Evolutionary conservation across 2,329 filamentous ascomycete species (phyloP), one percentile per base, ranked within the genome.

Genomic region (Magnaporthales sp.): DNA sequence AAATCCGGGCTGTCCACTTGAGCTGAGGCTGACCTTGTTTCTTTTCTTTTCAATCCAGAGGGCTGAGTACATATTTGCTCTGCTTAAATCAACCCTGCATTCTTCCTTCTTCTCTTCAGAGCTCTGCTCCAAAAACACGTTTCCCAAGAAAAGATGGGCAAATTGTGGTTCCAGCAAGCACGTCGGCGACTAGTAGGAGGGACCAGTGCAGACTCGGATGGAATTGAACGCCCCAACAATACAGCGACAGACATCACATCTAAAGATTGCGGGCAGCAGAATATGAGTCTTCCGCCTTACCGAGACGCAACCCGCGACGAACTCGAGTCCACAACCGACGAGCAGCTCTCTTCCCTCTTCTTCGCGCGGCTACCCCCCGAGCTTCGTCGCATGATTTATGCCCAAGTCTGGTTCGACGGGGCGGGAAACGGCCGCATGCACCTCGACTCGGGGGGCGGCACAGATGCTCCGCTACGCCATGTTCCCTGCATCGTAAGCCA

Each of bases 311-410:
- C 54, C 51, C 56, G 64, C 64, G 56, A 10, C 24, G 64, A 66
- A 26, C 64, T 66, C 64, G 64, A 66, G 56, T 27, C 56, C 27
- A 66, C 29, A 6, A 56, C 66, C 3, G 31, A 66, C 51, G 54
- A 62, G 69, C 67, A 68, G 15, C 29, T 60, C 26, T 68, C 73
- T 62, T 69, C 72, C n/a, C 27, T 63, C 24, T 68, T 72, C 63
- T 72, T 74, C 68, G 38, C 61, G 27, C 15, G 46, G 22, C 68
- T 70, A 3, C 69, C 69, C 1, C 64, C 62, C 9, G 69, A 70
- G 65, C 22, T 70, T 26, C 69, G 69, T 19, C 63, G 67, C 2
- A 65, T 70, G 64, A 65, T 69, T 66, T 70, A 70, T 56, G 62
- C 63, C 22, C 63, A 68, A 9, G 67, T 70, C 24, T 69, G 67